Evolutionary conservation across 1,284 basidiomycete genomes (phyloP), one percentile per base, ranked within the genome.

Genomic region (Cryptococcus sp.): DNA sequence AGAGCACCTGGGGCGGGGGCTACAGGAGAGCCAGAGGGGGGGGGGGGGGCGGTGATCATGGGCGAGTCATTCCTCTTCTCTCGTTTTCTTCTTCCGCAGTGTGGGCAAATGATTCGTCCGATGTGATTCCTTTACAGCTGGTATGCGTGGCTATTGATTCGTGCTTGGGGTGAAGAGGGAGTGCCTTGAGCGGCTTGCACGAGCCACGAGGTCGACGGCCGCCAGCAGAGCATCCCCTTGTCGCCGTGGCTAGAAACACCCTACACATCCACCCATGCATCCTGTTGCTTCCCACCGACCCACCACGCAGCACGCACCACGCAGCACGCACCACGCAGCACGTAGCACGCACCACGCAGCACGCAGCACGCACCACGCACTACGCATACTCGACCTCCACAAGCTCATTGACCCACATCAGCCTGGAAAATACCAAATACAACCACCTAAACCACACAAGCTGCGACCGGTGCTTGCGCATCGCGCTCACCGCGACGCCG

Each of bases 321-420:
- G n/a, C n/a, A n/a, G n/a, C n/a, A n/a, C n/a, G n/a, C n/a, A n/a
- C n/a, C n/a, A n/a, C n/a, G n/a, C n/a, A n/a, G n/a, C n/a, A n/a
- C n/a, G n/a, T n/a, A n/a, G n/a, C n/a, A n/a, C n/a, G n/a, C n/a
- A n/a, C n/a, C n/a, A n/a, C n/a, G n/a, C n/a, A n/a, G n/a, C n/a
- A n/a, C n/a, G n/a, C n/a, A n/a, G n/a, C n/a, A n/a, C n/a, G n/a
- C n/a, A n/a, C n/a, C n/a, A 33, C 5, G 9, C 28, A 9, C 28
- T 33, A 36, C 18, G 39, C 40, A n/a, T 15, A 24, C 51, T 46
- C 20, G 13, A 63, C 55, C 45, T 70, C 61, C 18, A 82, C 78
- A 81, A 90, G 87, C 62, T 89, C 85, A 63, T 94, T 93, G 46
- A 89, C 84, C 91, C 91, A 96, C 87, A 96, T 88, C 69, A 95